These are phyloP conservation scores for Escallonia herrerae DNA, from an alignment of 129 eudicot species.

Conservation along the genomic window DNA sequence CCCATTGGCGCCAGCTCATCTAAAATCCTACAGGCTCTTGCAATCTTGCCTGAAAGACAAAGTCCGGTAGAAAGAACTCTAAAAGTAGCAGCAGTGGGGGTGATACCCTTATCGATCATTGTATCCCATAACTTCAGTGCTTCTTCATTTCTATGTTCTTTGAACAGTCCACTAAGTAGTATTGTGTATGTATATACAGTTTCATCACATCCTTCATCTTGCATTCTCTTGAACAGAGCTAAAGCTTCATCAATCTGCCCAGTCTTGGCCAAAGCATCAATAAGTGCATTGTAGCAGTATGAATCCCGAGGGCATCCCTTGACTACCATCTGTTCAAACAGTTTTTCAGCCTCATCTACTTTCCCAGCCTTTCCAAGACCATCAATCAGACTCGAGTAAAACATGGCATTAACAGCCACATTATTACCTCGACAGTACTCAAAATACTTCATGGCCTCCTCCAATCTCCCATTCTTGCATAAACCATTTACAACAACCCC, in stretches of 20 bases:
- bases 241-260: slow-evolving; percentile 71
- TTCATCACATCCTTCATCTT: slow-evolving; percentile 75
- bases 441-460: slow-evolving; percentile 61
- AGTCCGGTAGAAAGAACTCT: slow-evolving; percentile 83
- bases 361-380: slow-evolving; percentile 90
- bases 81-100: slow-evolving; percentile 79
- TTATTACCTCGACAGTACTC: slow-evolving; percentile 44
- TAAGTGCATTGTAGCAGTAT: slow-evolving; percentile 72
- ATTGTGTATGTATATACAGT: slow-evolving; percentile 92
- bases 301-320: slow-evolving; percentile 80
- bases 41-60: slow-evolving; percentile 85
- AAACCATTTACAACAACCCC: slow-evolving; percentile 84
- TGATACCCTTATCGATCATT: slow-evolving; percentile 91
- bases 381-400: slow-evolving; percentile 79
- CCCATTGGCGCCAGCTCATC: slow-evolving; percentile 99
- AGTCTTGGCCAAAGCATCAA: slow-evolving; percentile 58
- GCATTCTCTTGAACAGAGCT: slow-evolving; percentile 58
- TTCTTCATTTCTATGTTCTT: slow-evolving; percentile 70
- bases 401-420: slow-evolving; percentile 47
- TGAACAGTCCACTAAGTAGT: slow-evolving; percentile 61
- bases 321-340: slow-evolving; percentile 74
- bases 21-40: slow-evolving; percentile 78
- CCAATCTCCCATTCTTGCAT: slow-evolving; percentile 76
- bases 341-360: slow-evolving; percentile 57
- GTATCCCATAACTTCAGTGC: slow-evolving; percentile 71